Base-by-base conservation (phyloP, 495 filamentous ascomycete genomes). In the Daldinia grandis region DNA sequence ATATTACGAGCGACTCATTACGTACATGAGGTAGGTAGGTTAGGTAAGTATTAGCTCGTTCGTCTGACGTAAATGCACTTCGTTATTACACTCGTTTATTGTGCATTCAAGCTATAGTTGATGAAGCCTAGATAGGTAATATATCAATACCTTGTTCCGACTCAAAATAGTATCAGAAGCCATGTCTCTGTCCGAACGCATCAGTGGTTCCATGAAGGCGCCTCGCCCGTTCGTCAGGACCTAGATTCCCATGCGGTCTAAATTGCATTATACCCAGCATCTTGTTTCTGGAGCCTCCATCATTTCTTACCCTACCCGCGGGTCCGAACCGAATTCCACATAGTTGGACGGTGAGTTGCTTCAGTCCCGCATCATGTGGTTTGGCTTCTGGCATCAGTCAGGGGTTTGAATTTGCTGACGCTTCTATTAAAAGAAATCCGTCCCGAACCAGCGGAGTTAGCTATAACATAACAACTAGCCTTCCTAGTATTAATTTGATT, bases 361-460 rank as follows among this genome's bases (percentile, higher is more conserved):
- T 66, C 51, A 8, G 15, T 50, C 24, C 62, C 59, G 67, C 37
- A 63, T 74, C 67, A 69, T 70, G 66, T 70, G 66, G 62, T 12
- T 50, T 57, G n/a, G 61, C 37, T 58, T 42, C 60, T 35, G 33
- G 42, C n/a, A 17, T 56, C 54, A n/a, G 25, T 42, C 44, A 28
- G 12, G 12, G 19, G 42, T 69, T 71, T 64, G 59, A 37, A 61
- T 66, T 65, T 66, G 66, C 63, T 75, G 66, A 65, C 58, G 53
- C 69, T 79, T 76, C 79, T 83, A 82, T 78, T 76, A 82, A 81
- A 82, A 82, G 80, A 78, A 78, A 65, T 38, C 49, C 58, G 69
- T 64, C 65, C 67, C 57, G 49, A 65, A 66, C 56, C 70, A 66
- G 59, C 65, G 74, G 71, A 63, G 47, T 38, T 56, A 47, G 60